A percentile compares a stretch with the other conserved stretches of the same genome.
Conservation (phyloP, 441 rosid species). For the Populus hybrid region DNA sequence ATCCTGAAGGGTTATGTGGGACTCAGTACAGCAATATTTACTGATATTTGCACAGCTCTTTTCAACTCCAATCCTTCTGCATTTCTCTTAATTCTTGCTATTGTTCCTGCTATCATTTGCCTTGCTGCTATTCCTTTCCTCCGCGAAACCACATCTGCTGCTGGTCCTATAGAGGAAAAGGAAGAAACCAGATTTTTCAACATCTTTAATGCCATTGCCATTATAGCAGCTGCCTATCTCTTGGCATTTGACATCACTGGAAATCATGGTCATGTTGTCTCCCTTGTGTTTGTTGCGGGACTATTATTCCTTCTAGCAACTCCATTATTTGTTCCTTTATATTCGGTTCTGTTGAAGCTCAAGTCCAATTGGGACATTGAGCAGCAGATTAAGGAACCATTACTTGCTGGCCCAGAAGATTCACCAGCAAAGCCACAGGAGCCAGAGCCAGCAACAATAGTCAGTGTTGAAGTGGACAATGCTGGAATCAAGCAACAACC, state of each 20-base stretch:
- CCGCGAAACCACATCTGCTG: slow-evolving; percentile 47
- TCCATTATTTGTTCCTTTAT: slow-evolving; percentile 47
- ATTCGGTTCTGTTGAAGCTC: slow-evolving; percentile 26
- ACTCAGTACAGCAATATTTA: slow-evolving; percentile 70
- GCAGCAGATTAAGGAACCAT: slow-evolving; percentile 20
- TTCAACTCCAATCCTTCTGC: slow-evolving; percentile 47
- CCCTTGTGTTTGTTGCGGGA: slow-evolving; percentile 37
- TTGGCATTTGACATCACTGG: slow-evolving; percentile 47
- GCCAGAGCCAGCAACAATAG: background rate
- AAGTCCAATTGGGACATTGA: slow-evolving; percentile 31
- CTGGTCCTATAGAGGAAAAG: slow-evolving; percentile 29
- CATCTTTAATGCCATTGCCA: slow-evolving; percentile 50
- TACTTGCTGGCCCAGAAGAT: slow-evolving; percentile 15
- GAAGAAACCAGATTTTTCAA: slow-evolving; percentile 47
- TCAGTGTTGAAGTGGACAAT: slow-evolving; percentile 1
- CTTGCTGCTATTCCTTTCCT: slow-evolving; percentile 59
- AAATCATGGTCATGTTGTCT: slow-evolving; percentile 25
- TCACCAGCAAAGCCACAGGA: slow-evolving; percentile 1
- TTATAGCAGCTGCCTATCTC: slow-evolving; percentile 51
- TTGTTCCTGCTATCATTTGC: slow-evolving; percentile 55
- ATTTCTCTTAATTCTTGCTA: slow-evolving; percentile 55
- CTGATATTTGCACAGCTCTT: slow-evolving; percentile 60
- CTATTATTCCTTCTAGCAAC: slow-evolving; percentile 45
- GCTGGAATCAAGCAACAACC: slow-evolving; percentile 30
- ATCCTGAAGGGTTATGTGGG: slow-evolving; percentile 76